Conservation (phyloP, 108 stramenopile species). For the Cyclotella cryptica region DNA sequence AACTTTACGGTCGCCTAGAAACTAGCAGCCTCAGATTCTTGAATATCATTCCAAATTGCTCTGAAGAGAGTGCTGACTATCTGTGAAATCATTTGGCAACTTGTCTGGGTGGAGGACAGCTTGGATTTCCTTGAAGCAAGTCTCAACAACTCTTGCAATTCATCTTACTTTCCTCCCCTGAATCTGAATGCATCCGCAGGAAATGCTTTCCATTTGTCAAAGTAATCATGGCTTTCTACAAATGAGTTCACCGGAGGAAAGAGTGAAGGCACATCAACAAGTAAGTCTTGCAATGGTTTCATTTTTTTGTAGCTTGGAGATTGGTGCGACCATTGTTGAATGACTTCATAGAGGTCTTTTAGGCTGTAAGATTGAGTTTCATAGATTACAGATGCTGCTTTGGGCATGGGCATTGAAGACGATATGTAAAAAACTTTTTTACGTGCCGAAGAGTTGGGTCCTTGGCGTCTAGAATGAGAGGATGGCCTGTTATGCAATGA, state of each 20-base stretch:
- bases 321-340: slow-evolving; percentile 40
- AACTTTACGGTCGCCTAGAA: not conserved
- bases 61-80: slow-evolving; percentile 44
- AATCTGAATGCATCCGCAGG: slow-evolving; percentile 49
- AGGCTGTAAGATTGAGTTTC: not conserved
- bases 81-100: slow-evolving; percentile 43
- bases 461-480: not conserved
- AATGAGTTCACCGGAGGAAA: slow-evolving; percentile 42
- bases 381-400: not conserved
- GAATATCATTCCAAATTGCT: slow-evolving; percentile 52
- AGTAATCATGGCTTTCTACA: slow-evolving; percentile 55
- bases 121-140: slow-evolving; percentile 39
- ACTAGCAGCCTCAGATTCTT: slow-evolving; percentile 29
- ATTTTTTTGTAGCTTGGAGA: slow-evolving; percentile 28
- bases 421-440: not conserved
- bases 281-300: slow-evolving; percentile 33
- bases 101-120: slow-evolving; percentile 59
- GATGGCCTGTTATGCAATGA: not conserved
- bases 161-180: slow-evolving; percentile 29
- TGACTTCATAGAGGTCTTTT: slow-evolving; percentile 15
- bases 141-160: slow-evolving; percentile 29
- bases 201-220: slow-evolving; percentile 52
- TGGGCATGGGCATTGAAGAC: not conserved
- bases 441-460: not conserved
- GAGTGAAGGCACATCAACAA: slow-evolving; percentile 31